These are phyloP conservation scores for Ophiostoma sp. DNA, from an alignment of 2,329 filamentous ascomycete species.

Conservation along the genomic window DNA sequence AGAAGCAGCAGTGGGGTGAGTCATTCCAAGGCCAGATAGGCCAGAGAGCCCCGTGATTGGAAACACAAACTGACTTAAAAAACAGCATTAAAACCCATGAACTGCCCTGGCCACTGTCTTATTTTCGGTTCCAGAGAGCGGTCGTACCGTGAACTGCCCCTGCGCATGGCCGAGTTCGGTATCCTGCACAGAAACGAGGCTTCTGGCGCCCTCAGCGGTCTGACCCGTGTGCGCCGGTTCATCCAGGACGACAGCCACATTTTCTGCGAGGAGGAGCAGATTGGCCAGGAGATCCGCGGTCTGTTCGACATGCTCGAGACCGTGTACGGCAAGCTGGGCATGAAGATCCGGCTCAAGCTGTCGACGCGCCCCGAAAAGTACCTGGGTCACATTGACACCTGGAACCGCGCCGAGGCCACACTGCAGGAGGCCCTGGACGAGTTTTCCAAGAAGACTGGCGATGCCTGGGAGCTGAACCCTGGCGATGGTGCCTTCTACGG, in stretches of 20 bases:
- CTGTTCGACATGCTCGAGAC: slow-evolving; percentile 81
- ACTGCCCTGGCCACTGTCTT: slow-evolving; percentile 83
- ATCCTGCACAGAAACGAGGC: slow-evolving; percentile 82
- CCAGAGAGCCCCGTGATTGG: background rate
- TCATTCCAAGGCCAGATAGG: background rate
- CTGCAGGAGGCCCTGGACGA: slow-evolving; percentile 72
- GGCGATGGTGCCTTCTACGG: slow-evolving; percentile 98
- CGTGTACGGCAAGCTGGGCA: slow-evolving; percentile 73
- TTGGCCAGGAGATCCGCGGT: slow-evolving; percentile 66
- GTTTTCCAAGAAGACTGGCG: slow-evolving; percentile 55
- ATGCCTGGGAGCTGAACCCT: slow-evolving; percentile 83
- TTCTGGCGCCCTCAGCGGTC: slow-evolving; percentile 71
- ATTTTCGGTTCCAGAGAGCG: slow-evolving; percentile 69
- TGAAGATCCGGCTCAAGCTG: slow-evolving; percentile 89
- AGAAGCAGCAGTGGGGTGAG: slow-evolving; percentile 57
- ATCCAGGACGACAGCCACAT: slow-evolving; percentile 86
- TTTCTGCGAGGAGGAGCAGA: slow-evolving; percentile 76
- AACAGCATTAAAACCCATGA: slow-evolving; percentile 63
- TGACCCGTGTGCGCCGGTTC: slow-evolving; percentile 80
- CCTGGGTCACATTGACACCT: slow-evolving; percentile 79
- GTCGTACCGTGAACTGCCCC: slow-evolving; percentile 74
- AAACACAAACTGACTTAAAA: background rate
- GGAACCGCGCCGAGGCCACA: slow-evolving; percentile 81
- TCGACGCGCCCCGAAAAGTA: slow-evolving; percentile 86
- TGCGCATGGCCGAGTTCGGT: slow-evolving; percentile 83